These are phyloP conservation scores for Lentithecium fluviatile DNA, from an alignment of 495 filamentous ascomycete species.

Conservation along the genomic window DNA sequence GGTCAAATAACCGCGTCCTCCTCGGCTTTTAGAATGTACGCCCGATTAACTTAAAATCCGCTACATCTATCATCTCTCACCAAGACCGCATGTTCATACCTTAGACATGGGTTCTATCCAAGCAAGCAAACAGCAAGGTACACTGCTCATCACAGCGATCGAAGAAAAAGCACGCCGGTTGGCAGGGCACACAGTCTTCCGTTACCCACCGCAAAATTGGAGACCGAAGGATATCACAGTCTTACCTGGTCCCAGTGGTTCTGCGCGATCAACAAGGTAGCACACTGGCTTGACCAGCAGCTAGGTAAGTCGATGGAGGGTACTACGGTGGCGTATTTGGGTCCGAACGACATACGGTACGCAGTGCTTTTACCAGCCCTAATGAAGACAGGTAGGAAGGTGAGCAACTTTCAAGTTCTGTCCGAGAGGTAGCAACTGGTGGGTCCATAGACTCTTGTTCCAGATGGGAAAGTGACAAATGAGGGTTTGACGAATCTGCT, in stretches of 20 bases:
- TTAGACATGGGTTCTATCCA: slow-evolving; percentile 8
- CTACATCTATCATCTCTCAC: neutral
- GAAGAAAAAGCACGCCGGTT: slow-evolving; percentile 15
- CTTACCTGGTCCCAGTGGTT: slow-evolving; percentile 13
- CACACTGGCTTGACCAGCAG: slow-evolving; percentile 13
- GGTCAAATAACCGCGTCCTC: no score
- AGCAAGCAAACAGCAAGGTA: neutral
- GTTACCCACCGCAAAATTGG: slow-evolving; percentile 13
- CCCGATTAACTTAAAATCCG: no score
- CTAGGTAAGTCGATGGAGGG: slow-evolving; percentile 19
- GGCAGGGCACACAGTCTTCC: slow-evolving; percentile 11
- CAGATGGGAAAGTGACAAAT: slow-evolving; percentile 9
- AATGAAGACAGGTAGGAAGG: slow-evolving; percentile 43
- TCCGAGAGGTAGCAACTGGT: neutral
- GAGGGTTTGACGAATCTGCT: slow-evolving; percentile 3
- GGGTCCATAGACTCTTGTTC: slow-evolving; percentile 4
- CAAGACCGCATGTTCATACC: neutral
- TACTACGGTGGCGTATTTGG: slow-evolving; percentile 46
- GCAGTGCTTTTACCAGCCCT: slow-evolving; percentile 43
- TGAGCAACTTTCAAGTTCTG: slow-evolving; percentile 2
- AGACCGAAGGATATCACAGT: slow-evolving; percentile 10
- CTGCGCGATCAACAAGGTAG: slow-evolving; percentile 22
- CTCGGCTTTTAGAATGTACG: no score
- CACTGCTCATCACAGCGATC: slow-evolving; percentile 3
- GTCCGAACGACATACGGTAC: slow-evolving; percentile 44